phyloP scores from a whole-genome alignment of 2,329 filamentous ascomycete species.

The Sphaceloma murrayae region DNA sequence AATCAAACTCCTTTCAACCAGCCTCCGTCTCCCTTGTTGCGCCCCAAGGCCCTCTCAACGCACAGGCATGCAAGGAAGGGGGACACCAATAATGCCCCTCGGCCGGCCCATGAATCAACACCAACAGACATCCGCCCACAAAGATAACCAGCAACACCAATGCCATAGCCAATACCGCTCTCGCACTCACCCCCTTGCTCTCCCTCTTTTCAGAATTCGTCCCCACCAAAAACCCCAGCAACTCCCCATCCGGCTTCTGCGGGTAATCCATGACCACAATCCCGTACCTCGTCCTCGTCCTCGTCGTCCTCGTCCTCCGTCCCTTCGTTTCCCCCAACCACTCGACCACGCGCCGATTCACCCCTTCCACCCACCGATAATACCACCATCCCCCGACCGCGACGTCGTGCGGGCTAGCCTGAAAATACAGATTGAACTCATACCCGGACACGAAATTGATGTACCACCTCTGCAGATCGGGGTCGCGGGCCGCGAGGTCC shows the following conservation, averaged over 20 bases:
- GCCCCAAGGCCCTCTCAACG: not conserved
- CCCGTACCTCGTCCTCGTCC: constrained; percentile 26
- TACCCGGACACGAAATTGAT: constrained; percentile 39
- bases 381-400: constrained; percentile 37
- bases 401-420: constrained; percentile 30
- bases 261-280: constrained; percentile 32
- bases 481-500: constrained; percentile 26
- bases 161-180: constrained; percentile 7
- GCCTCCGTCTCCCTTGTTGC: not conserved
- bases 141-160: constrained; percentile 12
- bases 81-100: constrained; percentile 10
- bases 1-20: constrained; percentile 12
- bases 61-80: constrained; percentile 12
- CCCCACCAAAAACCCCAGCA: constrained; percentile 34
- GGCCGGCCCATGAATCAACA: constrained; percentile 13
- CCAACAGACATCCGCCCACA: constrained; percentile 1
- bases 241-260: constrained; percentile 31
- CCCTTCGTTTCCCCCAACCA: constrained; percentile 25
- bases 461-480: constrained; percentile 30
- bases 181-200: constrained; percentile 3
- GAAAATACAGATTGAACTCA: constrained; percentile 33
- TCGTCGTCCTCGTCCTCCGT: constrained; percentile 24
- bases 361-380: constrained; percentile 37
- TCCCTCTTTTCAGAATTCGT: constrained; percentile 30
- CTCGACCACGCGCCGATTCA: constrained; percentile 34